Base-by-base conservation (phyloP, 164 flowering plant species). In the Macadamia tetraphylla region DNA sequence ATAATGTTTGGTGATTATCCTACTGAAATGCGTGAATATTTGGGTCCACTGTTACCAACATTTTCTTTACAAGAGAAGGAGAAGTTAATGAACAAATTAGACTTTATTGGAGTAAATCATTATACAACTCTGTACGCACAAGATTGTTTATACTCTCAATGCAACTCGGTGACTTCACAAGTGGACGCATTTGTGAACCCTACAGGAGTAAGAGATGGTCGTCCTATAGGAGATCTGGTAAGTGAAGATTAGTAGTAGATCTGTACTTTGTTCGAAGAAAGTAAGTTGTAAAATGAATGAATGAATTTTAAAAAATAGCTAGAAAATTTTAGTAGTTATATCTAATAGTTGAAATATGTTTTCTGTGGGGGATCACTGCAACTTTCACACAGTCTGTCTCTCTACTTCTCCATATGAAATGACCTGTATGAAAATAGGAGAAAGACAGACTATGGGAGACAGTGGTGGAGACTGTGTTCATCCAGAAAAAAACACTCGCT, bases 1-100 rank as follows among this genome's bases (percentile, higher is more conserved):
- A 6, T 82, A 32, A 60, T 82, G 11, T 67, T 66, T 48, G 83
- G 85, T 2, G 75, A 78, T 42, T 82, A 80, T 64, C 85, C 85
- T 32, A 75, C 74, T 6, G 78, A 80, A 58, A 80, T 82, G 83
- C 75, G 61, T 4, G 57, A 63, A 6, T 59, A 46, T 44, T 73
- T 62, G 62, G 78, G 80, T 13, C 29, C 58, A 6, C 61, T 71
- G 18, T 23, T 82, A 40, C 83, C 83, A 1, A 60, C 9, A 2
- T 72, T 80, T 56, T 71, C 81, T 1, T 8, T 14, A 1, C 71
- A 76, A 17, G 85, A 82, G 49, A 17, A 3, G 29, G 35, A 48
- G n/a, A 58, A 71, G 9, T 13, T 80, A 13, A 69, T 64, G 42
- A 72, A 64, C 14, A 80, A 74, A 48, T 29, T 78, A 7, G 85